Conservation (phyloP, 2,329 filamentous ascomycete species). For the Calonectria hongkongensis region DNA sequence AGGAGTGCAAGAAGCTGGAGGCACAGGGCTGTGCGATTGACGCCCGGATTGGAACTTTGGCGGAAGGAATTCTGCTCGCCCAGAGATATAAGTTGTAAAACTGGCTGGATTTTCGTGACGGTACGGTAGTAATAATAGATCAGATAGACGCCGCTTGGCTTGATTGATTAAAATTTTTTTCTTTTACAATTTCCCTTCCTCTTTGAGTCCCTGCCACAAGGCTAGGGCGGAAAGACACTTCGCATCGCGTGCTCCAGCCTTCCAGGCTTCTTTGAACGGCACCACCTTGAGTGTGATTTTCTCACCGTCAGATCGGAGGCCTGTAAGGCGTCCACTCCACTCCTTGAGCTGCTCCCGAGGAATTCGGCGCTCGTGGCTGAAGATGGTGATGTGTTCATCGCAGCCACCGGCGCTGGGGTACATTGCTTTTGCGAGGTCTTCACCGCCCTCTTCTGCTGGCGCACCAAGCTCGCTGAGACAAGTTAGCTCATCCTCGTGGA, state of each 20-base stretch:
- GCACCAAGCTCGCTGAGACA: conserved; percentile 72
- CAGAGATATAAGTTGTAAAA: conserved; percentile 70
- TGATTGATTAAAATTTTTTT: background rate
- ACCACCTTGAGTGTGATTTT: conserved; percentile 78
- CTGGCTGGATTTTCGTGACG: background rate
- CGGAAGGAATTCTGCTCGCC: conserved; percentile 85
- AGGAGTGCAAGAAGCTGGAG: conserved; percentile 80
- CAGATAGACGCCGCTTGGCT: conserved; percentile 24
- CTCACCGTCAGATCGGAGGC: conserved; percentile 74
- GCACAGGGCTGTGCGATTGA: conserved; percentile 85
- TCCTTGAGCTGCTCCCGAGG: conserved; percentile 69
- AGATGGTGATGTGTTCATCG: conserved; percentile 77
- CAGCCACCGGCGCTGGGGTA: conserved; percentile 76
- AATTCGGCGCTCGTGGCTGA: conserved; percentile 73
- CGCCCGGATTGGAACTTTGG: conserved; percentile 84
- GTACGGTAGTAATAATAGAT: conserved; percentile 23
- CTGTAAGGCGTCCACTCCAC: conserved; percentile 76
- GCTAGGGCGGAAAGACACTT: conserved; percentile 77
- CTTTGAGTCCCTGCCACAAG: conserved; percentile 73
- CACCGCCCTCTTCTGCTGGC: conserved; percentile 53
- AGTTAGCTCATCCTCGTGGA: conserved; percentile 67
- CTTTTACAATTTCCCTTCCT: conserved; percentile 65
- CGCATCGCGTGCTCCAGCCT: conserved; percentile 73
- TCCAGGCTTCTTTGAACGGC: conserved; percentile 74
- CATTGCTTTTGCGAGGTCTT: conserved; percentile 68